phyloP scores from a whole-genome alignment of 2,329 filamentous ascomycete species.

The Microdochium bolleyi region DNA sequence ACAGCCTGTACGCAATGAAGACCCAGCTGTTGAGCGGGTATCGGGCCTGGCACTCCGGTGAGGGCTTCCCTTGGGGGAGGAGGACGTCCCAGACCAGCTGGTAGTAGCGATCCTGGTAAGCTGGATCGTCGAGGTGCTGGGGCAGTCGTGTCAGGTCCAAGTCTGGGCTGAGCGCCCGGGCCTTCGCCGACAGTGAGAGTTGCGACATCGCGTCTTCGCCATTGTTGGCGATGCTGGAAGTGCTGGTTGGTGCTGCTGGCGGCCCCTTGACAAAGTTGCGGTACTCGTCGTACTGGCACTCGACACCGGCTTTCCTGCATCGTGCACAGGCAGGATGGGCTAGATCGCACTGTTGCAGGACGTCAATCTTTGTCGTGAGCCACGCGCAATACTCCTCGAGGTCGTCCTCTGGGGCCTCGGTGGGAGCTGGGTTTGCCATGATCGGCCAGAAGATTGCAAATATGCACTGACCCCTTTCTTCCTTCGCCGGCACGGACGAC shows the following conservation, averaged over 20 bases:
- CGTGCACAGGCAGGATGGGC: background rate
- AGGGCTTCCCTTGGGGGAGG: conserved; percentile 4
- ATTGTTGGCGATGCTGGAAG: background rate
- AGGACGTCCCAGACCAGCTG: conserved; percentile 9
- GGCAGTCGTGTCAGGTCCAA: background rate
- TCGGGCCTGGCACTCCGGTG: background rate
- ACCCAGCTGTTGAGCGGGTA: background rate
- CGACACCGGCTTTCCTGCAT: background rate
- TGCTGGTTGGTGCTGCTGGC: background rate
- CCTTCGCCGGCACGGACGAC: background rate
- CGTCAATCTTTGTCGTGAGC: background rate
- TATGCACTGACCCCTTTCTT: background rate
- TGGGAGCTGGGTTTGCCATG: background rate
- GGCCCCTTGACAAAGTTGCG: background rate
- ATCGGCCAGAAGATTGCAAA: background rate
- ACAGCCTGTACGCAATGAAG: background rate
- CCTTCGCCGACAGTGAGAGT: background rate
- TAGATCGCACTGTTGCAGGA: background rate
- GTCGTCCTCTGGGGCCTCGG: background rate
- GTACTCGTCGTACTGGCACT: background rate
- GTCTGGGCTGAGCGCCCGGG: background rate
- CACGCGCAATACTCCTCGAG: background rate
- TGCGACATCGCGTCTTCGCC: background rate
- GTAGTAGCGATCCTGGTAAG: conserved; percentile 6
- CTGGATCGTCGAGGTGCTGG: background rate